Evolutionary conservation across 306 rosid genomes (phyloP).

Genomic region (Lotus japonicus): DNA sequence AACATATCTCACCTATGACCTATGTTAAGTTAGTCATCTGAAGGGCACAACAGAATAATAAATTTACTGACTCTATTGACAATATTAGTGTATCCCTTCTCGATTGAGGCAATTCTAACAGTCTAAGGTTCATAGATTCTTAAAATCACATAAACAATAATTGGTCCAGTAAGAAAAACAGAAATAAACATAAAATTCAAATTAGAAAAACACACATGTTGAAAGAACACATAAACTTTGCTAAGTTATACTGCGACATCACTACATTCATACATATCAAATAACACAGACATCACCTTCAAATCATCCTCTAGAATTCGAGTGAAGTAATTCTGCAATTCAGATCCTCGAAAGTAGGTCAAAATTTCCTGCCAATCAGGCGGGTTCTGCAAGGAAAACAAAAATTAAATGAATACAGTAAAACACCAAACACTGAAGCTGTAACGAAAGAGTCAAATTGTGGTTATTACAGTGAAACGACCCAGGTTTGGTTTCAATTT

Average conservation of each 20-base stretch:
- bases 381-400: constrained; percentile 54
- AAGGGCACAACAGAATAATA: neutral
- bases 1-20: neutral
- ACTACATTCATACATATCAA: neutral
- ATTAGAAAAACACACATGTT: neutral
- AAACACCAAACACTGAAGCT: neutral
- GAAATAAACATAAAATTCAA: neutral
- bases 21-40: neutral
- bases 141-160: neutral
- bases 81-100: neutral
- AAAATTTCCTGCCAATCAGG: constrained; percentile 99
- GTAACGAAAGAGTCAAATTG: neutral
- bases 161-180: neutral
- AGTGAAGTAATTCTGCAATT: constrained; percentile 89
- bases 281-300: constrained; percentile 46
- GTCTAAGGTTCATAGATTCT: neutral
- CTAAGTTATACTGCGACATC: neutral
- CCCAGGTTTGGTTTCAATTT: constrained; percentile 91
- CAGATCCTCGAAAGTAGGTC: constrained; percentile 92
- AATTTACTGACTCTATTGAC: neutral
- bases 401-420: neutral
- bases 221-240: too few relatives aligned
- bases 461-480: constrained; percentile 67
- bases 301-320: constrained; percentile 90
- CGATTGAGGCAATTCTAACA: neutral